A percentile compares a stretch with the other conserved stretches of the same genome.
These are phyloP conservation scores for Lasiosphaeria hispida DNA, from an alignment of 495 filamentous ascomycete species.

Conservation along the genomic window DNA sequence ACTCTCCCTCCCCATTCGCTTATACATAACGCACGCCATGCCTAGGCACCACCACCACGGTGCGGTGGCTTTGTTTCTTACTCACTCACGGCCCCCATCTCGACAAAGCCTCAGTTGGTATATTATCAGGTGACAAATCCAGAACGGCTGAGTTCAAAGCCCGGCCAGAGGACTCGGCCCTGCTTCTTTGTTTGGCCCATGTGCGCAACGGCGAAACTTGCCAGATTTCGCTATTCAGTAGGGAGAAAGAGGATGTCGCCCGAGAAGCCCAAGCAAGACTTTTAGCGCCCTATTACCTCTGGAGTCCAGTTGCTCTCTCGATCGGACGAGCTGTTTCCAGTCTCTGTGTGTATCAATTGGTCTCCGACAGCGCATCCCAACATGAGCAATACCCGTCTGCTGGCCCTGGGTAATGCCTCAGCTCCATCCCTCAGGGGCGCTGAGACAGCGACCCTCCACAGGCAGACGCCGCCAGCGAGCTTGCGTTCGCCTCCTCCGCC, in stretches of 20 bases:
- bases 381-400: background rate
- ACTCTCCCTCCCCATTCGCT: background rate
- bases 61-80: background rate
- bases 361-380: background rate
- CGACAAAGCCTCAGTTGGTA: too few relatives aligned
- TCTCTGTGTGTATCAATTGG: background rate
- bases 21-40: background rate
- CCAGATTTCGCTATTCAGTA: background rate
- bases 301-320: too few relatives aligned
- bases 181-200: background rate
- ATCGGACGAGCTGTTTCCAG: too few relatives aligned
- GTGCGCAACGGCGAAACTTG: background rate
- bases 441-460: background rate
- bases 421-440: conserved; percentile 8
- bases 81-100: background rate
- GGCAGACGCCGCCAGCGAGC: background rate
- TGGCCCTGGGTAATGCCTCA: conserved; percentile 1
- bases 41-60: too few relatives aligned
- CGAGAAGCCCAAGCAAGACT: too few relatives aligned
- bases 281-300: too few relatives aligned
- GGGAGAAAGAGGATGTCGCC: too few relatives aligned
- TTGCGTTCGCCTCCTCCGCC: conserved; percentile 14
- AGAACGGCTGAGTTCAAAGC: too few relatives aligned
- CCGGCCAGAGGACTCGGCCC: background rate
- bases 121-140: too few relatives aligned